These are phyloP conservation scores for Colletotrichum navitas DNA, from an alignment of 2,329 filamentous ascomycete species.

Conservation along the genomic window DNA sequence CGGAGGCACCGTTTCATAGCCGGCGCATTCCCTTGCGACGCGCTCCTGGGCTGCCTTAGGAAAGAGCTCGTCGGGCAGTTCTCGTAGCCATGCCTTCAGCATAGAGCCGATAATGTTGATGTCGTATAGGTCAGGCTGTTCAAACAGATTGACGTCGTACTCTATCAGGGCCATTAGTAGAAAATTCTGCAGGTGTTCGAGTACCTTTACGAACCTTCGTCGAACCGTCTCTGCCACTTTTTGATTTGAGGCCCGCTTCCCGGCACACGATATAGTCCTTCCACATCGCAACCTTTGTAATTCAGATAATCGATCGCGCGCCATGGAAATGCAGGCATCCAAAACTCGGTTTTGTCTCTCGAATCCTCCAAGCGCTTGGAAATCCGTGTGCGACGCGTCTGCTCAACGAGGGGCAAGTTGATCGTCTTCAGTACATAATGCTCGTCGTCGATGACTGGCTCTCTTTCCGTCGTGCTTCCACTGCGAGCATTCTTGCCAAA, in stretches of 20 bases:
- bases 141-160: constrained; percentile 89
- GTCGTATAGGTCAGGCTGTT: constrained; percentile 89
- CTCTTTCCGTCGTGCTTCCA: constrained; percentile 76
- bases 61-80: constrained; percentile 94
- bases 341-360: constrained; percentile 96
- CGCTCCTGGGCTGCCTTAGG: constrained; percentile 86
- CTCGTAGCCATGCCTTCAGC: constrained; percentile 95
- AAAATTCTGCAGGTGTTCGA: constrained; percentile 46
- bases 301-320: constrained; percentile 96
- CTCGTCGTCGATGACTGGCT: constrained; percentile 78
- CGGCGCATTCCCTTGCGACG: constrained; percentile 83
- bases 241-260: constrained; percentile 92
- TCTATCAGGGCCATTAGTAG: constrained; percentile 61
- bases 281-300: constrained; percentile 92
- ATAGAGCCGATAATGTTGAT: constrained; percentile 97
- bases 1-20: constrained; percentile 84
- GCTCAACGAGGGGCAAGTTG: constrained; percentile 86
- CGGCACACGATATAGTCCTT: constrained; percentile 92
- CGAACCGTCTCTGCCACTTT: constrained; percentile 92
- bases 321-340: constrained; percentile 98
- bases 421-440: constrained; percentile 88
- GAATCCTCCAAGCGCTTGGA: constrained; percentile 90
- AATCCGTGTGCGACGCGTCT: constrained; percentile 91
- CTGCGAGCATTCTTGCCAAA: constrained; percentile 83
- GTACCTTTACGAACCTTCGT: constrained; percentile 71